Evolutionary conservation across 1,139 yeast species (phyloP), one percentile per base, ranked within the genome.

Genomic region (Sugiyamaella castrensis): DNA sequence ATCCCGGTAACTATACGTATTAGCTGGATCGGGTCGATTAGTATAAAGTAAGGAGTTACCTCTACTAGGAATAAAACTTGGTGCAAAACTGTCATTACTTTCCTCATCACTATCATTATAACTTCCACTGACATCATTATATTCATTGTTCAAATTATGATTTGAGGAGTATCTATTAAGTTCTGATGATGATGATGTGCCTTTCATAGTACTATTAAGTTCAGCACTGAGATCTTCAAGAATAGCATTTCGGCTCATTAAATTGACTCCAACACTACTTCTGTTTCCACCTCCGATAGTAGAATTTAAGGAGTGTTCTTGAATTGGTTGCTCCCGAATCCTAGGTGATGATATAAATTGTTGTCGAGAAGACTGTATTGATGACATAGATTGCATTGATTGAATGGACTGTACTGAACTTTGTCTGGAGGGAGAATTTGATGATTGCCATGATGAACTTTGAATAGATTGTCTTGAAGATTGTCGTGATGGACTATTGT

Each of bases 161-260:
- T 35, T 41, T 10, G 42, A 39, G 7, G 39, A 34, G 12, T 24
- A 38, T 12, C 40, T 26, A 42, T 40, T 43, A 4, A 36, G 15
- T 24, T n/a, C n/a, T n/a, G 39, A 35, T 35, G 38, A 11, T 35
- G 38, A 16, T 11, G 39, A 36, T 13, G 31, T 37, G 35, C 42
- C 40, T 33, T 44, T 33, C 43, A 40, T 37, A 24, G 43, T 37
- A 16, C 50, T 38, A 43, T 59, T 62, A 24, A 62, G 52, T 32
- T 61, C 65, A 8, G 46, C 46, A 12, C 56, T 48, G 19, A 62
- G 53, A 33, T 62, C 66, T n/a, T 53, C 47, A n/a, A 62, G 53
- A 31, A 62, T 57, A 34, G 60, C 65, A 40, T 49, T 47, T 34
- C 50, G 16, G 15, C 19, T 26, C 34, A 29, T 45, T 8, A 15